Base-by-base conservation (phyloP, 192 early-diverging fungal species). In the Coemansia sp. region DNA sequence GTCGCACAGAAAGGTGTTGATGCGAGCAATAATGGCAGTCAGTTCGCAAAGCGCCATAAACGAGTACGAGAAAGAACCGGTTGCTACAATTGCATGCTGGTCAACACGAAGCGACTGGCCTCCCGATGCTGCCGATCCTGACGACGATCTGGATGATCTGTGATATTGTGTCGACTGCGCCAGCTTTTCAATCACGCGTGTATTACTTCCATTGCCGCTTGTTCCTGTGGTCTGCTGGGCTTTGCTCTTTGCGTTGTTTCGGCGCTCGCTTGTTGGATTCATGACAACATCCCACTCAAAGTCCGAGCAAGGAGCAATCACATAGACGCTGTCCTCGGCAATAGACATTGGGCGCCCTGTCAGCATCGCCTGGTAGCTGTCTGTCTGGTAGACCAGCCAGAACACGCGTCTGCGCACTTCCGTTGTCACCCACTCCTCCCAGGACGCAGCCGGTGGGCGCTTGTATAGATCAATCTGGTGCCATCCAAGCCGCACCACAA, bases 1-100 rank as follows among this genome's bases (percentile, higher is more conserved):
- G 48, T 83, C 72, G 64, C 80, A 74, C 53, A 83, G 48, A 43
- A 83, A 83, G 11, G 60, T 60, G 66, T 83, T 83, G 62, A 74
- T 77, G 12, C 61, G 68, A 0, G 80, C 64, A 13, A 83, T 77
- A 11, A 83, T 71, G 7, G 80, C 65, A 0, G 80, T 83, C 69
- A 83, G 69, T 64, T 77, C 80, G 66, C 80, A 77, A 57, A 83
- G 75, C 58, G 75, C 68, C 80, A 83, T 83, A n/a, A 83, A 83
- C 63, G 80, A 83, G 63, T 74, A 74, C 42, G 80, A 83, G 49
- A 83, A 83, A 0, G 80, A 75, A 25, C 80, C 80, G 0, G 80
- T 83, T 12, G 80, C 80, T n/a, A 83, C 80, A 8, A 83, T 77
- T 20, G 51, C 63, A 54, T 67, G 51, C 59, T 67, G 71, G 58